A percentile compares a stretch with the other conserved stretches of the same genome.
These are phyloP conservation scores for Microthlaspi erraticum DNA, from an alignment of 345 rosid genomes.

Conservation along the genomic window DNA sequence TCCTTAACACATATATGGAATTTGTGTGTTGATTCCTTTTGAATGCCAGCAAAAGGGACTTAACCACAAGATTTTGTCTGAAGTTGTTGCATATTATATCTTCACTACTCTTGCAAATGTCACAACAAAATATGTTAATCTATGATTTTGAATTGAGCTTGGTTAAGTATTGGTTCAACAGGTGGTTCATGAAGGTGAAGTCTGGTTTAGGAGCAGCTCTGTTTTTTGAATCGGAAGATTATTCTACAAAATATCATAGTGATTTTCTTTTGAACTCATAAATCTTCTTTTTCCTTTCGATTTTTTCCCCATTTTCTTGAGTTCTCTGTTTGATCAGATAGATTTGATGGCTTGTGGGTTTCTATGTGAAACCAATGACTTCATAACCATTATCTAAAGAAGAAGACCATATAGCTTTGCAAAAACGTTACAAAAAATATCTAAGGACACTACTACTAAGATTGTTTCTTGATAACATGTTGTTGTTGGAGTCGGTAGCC, in stretches of 20 bases:
- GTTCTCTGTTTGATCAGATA: neutral
- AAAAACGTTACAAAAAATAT: neutral
- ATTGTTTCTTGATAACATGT: slow-evolving; percentile 21
- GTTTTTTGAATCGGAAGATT: neutral
- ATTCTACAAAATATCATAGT: neutral
- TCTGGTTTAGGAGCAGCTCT: neutral
- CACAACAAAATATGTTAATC: neutral
- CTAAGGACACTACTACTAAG: slow-evolving; percentile 1
- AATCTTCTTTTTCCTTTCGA: neutral
- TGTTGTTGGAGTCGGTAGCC: slow-evolving; percentile 15
- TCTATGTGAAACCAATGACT: neutral
- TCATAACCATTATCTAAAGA: no score
- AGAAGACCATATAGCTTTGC: neutral
- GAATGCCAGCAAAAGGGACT: neutral
- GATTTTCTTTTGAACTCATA: neutral
- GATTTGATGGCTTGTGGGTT: neutral
- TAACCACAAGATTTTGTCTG: neutral
- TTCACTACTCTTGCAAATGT: neutral
- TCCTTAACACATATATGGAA: neutral
- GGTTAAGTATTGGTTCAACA: slow-evolving; percentile 1
- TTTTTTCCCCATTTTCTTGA: neutral
- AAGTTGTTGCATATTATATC: neutral
- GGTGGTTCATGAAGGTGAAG: neutral
- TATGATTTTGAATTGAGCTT: slow-evolving; percentile 5
- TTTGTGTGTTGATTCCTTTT: neutral